Base-by-base conservation (phyloP, 1,284 basidiomycete genomes). In the Rhodotorula mucilaginosa region DNA sequence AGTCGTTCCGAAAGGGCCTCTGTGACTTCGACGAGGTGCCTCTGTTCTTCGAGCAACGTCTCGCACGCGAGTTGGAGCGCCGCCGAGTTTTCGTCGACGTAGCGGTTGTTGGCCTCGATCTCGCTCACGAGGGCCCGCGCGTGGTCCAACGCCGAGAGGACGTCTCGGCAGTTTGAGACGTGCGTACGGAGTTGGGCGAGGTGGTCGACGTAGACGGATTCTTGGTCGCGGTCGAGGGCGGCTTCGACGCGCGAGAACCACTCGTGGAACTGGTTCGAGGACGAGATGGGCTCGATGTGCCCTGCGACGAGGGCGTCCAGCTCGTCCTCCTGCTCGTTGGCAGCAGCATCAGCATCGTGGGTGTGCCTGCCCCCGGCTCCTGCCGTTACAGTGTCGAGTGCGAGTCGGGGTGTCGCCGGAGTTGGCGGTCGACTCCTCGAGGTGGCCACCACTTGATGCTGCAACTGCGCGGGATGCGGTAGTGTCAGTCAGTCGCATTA, bases 251-350 rank as follows among this genome's bases (percentile, higher is more conserved):
- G 84, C 56, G 72, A 61, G 80, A 93, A 94, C 89, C 93, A 96
- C 82, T 97, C 94, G 79, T 94, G 92, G 81, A 97, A 96, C 77
- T 95, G 91, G 78, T 97, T 92, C 0, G 92, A 89, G 0, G 92
- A 94, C 72, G 89, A 86, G 58, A 97, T 88, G 7, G 91, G 88
- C 39, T 87, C 85, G 54, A 56, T 12, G 3, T 29, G 54, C 12
- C 54, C 54, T 29, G 54, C 54, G 68, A 85, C 86, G 10, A 89
- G 88, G 76, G 88, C 87, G 26, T 91, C 83, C 47, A 48, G 29
- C 51, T 61, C 13, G 59, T 64, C 57, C 51, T 23, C 16, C 44
- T 56, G 19, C 7, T 54, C n/a, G 26, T 19, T 34, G 13, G 26
- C 26, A 26, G 26, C 26, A 26, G 1, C 26, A 26, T 1, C 26